Percentiles rank a stretch among this genome's conserved stretches.
Evolutionary conservation across 345 rosid species (phyloP).

Genomic region (Lepidium didymum): DNA sequence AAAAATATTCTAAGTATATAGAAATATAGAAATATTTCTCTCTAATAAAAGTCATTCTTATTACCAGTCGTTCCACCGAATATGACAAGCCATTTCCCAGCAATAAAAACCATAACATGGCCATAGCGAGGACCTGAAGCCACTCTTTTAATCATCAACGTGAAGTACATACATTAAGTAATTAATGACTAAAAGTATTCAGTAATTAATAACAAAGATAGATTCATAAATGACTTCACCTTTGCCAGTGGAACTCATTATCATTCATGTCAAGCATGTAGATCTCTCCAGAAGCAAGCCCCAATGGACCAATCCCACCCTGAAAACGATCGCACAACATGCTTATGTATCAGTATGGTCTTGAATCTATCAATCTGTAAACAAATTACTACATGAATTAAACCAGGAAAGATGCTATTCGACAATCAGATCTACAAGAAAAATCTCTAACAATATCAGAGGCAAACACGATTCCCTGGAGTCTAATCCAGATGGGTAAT

Average conservation of each 20-base stretch:
- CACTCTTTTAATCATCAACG: slow-evolving; percentile 64
- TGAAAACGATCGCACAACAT: slow-evolving; percentile 24
- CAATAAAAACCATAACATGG: slow-evolving; percentile 78
- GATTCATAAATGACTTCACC: slow-evolving; percentile 35
- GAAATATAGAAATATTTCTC: too few species aligned
- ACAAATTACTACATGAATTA: neutral
- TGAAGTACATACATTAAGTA: slow-evolving; percentile 25
- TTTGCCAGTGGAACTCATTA: slow-evolving; percentile 64
- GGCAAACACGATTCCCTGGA: too few species aligned
- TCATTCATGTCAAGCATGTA: slow-evolving; percentile 59
- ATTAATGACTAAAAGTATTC: too few species aligned
- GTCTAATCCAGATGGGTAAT: too few species aligned
- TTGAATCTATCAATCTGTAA: neutral
- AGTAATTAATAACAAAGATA: neutral
- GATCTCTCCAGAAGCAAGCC: slow-evolving; percentile 72
- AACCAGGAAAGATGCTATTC: neutral
- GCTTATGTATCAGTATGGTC: neutral
- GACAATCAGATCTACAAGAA: neutral
- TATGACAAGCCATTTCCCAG: slow-evolving; percentile 47
- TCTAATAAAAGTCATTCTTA: too few species aligned
- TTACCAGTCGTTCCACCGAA: slow-evolving; percentile 87
- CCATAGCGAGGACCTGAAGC: slow-evolving; percentile 91
- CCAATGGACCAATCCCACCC: slow-evolving; percentile 92
- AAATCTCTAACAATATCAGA: neutral
- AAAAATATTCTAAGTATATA: too few species aligned